These are phyloP conservation scores for Wickerhamiella shivajii DNA, from an alignment of 805 yeast species.

Conservation along the genomic window DNA sequence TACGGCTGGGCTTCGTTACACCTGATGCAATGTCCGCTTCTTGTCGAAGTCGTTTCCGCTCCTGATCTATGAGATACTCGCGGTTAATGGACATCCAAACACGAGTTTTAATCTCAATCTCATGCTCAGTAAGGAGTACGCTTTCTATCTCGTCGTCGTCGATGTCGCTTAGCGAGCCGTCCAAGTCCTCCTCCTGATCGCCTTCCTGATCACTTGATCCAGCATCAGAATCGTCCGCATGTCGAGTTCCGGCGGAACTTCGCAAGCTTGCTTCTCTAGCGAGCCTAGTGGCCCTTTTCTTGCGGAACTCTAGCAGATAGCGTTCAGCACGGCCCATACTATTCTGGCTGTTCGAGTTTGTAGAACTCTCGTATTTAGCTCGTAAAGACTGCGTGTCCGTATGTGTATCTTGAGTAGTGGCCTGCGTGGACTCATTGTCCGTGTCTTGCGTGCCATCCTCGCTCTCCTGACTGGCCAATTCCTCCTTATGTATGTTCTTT, in stretches of 20 bases:
- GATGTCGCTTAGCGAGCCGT: conserved; percentile 53
- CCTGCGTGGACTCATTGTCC: too few species aligned
- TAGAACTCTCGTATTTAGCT: too few species aligned
- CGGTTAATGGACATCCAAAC: conserved; percentile 85
- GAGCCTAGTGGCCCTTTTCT: conserved; percentile 14
- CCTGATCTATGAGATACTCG: conserved; percentile 75
- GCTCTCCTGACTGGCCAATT: too few species aligned
- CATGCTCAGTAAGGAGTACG: conserved; percentile 51
- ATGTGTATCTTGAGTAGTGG: too few species aligned
- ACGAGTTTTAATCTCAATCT: conserved; percentile 56
- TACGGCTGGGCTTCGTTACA: conserved; percentile 36
- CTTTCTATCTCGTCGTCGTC: conserved; percentile 69
- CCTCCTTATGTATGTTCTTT: too few species aligned
- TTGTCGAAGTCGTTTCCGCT: conserved; percentile 61
- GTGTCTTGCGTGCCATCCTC: too few species aligned
- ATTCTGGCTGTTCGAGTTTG: too few species aligned
- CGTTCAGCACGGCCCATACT: conserved; percentile 16
- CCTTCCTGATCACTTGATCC: too few species aligned
- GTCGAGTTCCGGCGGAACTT: conserved; percentile 13
- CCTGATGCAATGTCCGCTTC: conserved; percentile 86
- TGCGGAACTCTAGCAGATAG: conserved; percentile 15
- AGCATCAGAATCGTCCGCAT: conserved; percentile 10
- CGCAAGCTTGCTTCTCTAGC: conserved; percentile 7
- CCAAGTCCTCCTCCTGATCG: too few species aligned
- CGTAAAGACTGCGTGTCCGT: too few species aligned